Evolutionary conservation across 352 stramenopile species (phyloP).

Genomic region (Phytophthora cactorum): DNA sequence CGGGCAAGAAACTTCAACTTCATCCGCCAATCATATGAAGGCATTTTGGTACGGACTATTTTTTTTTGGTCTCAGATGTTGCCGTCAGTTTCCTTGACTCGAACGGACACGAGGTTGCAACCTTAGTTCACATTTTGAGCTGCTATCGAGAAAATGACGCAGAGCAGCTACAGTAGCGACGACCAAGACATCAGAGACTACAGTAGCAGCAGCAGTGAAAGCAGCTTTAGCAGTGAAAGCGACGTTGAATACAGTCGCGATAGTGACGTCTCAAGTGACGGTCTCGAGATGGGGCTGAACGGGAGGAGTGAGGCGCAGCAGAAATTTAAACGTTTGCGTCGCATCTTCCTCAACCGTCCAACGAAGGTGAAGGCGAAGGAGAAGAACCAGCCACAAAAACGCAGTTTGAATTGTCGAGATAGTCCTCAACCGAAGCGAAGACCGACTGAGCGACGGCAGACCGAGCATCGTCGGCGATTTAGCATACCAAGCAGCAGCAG

Average conservation of each 20-base stretch:
- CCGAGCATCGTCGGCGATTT: not conserved
- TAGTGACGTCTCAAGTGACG: slow-evolving; percentile 13
- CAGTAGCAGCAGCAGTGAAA: slow-evolving; percentile 25
- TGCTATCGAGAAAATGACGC: slow-evolving; percentile 12
- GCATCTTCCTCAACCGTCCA: slow-evolving; percentile 75
- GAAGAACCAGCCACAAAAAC: slow-evolving; percentile 15
- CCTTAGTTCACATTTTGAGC: not conserved
- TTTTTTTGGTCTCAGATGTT: slow-evolving; percentile 4
- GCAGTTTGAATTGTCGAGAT: not conserved
- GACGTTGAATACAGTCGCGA: slow-evolving; percentile 16
- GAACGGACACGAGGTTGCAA: slow-evolving; percentile 13
- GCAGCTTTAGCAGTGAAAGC: slow-evolving; percentile 27
- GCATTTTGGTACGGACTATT: slow-evolving; percentile 9
- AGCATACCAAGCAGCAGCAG: slow-evolving; percentile 21
- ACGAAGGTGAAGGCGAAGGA: slow-evolving; percentile 10
- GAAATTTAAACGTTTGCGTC: slow-evolving; percentile 63
- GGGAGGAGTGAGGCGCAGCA: slow-evolving; percentile 42
- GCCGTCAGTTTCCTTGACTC: slow-evolving; percentile 14
- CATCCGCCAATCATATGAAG: slow-evolving; percentile 12
- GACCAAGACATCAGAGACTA: not conserved
- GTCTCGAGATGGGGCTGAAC: slow-evolving; percentile 24
- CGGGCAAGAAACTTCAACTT: slow-evolving; percentile 29
- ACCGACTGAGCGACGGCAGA: not conserved
- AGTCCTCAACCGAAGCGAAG: slow-evolving; percentile 1
- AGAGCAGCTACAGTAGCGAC: slow-evolving; percentile 3